Base-by-base conservation (phyloP, 805 yeast species). In the Ogataea kodamae region DNA sequence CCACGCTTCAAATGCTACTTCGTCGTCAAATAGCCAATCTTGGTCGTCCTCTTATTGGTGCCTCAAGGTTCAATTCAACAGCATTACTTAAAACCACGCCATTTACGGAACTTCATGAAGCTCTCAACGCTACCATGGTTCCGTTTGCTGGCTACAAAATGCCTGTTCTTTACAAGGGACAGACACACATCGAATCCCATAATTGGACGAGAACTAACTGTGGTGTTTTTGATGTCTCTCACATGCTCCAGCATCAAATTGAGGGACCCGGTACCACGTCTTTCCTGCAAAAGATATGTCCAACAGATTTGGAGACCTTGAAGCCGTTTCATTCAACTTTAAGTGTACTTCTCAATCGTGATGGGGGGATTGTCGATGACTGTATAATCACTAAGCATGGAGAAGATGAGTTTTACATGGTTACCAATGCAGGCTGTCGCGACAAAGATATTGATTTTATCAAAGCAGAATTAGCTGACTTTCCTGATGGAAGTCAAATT, bases 111-210 rank as follows among this genome's bases (percentile, higher is more conserved):
- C 68, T 87, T 15, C 97, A 92, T 57, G 66, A 81, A 21, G 72
- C 74, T 36, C 66, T 77, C 28, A 90, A 88, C 5, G 98, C 88
- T 9, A 88, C 84, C 36, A 81, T 92, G 81, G 97, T 89, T 4
- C 94, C 94, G 27, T 92, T 85, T 62, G 97, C 97, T 11, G 96
- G 96, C n/a, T 92, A 75, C 53, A 75, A 81, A 28, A 90, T 92
- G 97, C 98, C 98, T 2, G 88, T 92, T 7, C 61, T 87, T 18
- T 92, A 89, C 66, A 72, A 76, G 44, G 78, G 71, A n/a, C 95
- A 85, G 61, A 62, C 85, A 2, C 97, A 90, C 59, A 78, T 87
- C 24, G 95, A 88, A 42, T 88, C 97, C 1, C 98, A 92, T 64
- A 74, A 81, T 33, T 92, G 97, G 97, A 94, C 90, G 0, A 76